A percentile compares a stretch with the other conserved stretches of the same genome.
Conservation (phyloP, 2,329 filamentous ascomycete species). For the Diaporthe sp. region DNA sequence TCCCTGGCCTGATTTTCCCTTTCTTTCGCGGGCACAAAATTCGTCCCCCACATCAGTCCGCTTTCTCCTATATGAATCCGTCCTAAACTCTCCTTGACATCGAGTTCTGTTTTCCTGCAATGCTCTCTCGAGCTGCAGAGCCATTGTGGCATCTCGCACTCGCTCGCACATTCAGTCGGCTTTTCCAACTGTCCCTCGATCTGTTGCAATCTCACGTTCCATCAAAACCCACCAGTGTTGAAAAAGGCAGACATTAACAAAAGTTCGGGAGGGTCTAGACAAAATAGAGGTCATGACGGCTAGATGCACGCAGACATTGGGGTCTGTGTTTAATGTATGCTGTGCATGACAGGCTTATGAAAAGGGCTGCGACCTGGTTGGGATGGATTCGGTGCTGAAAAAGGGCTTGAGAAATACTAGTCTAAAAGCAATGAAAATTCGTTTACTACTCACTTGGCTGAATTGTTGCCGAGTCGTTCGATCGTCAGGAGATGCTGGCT, state of each 20-base stretch:
- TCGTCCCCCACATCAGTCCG: background rate
- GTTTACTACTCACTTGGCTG: slow-evolving; percentile 1
- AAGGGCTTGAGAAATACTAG: background rate
- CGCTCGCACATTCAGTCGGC: background rate
- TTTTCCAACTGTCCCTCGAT: background rate
- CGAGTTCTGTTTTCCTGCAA: background rate
- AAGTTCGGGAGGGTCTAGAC: slow-evolving; percentile 28
- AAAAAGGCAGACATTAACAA: slow-evolving; percentile 5
- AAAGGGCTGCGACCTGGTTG: background rate
- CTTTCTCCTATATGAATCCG: background rate
- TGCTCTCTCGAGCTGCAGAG: background rate
- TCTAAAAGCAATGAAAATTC: slow-evolving; percentile 21
- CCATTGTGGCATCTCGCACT: background rate
- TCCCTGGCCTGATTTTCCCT: slow-evolving; percentile 40
- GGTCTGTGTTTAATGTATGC: slow-evolving; percentile 3
- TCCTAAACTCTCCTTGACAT: background rate
- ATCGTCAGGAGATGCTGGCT: too few species aligned
- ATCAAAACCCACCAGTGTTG: background rate
- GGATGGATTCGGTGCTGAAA: background rate
- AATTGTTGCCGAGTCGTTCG: background rate
- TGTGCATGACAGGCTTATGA: background rate
- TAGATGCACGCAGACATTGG: background rate
- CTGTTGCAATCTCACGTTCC: background rate
- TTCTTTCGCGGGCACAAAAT: background rate
- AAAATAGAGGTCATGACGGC: slow-evolving; percentile 24